These are phyloP conservation scores for Manihot esculenta DNA, from an alignment of 441 rosid genomes.

Conservation along the genomic window DNA sequence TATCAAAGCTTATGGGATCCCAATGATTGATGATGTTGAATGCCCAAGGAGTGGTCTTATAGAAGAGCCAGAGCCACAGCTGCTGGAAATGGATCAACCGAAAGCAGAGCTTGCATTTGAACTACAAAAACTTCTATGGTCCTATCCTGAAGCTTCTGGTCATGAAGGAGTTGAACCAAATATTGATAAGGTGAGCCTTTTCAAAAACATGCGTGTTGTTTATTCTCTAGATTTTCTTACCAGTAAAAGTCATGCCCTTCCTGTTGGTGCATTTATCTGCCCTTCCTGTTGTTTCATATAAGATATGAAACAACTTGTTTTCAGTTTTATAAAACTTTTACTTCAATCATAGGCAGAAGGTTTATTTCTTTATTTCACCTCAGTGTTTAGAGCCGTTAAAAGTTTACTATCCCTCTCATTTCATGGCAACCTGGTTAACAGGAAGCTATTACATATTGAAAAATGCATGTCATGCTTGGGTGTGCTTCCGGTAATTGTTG, in stretches of 20 bases:
- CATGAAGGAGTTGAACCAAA: constrained; percentile 15
- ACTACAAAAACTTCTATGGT: constrained; percentile 66
- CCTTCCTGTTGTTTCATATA: not conserved
- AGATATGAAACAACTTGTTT: not conserved
- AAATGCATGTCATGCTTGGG: not conserved
- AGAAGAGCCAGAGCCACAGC: constrained; percentile 66
- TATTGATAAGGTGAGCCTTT: constrained; percentile 43
- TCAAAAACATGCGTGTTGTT: constrained; percentile 9
- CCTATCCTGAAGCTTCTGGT: constrained; percentile 21
- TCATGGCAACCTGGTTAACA: not conserved
- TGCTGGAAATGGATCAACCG: constrained; percentile 61
- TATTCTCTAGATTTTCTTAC: not conserved
- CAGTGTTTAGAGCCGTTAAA: constrained; percentile 1
- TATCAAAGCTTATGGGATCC: constrained; percentile 24
- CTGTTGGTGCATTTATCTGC: too few species aligned
- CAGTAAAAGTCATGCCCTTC: not conserved
- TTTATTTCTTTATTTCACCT: not conserved
- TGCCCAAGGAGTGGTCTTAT: constrained; percentile 79
- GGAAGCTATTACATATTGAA: not conserved
- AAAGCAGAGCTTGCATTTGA: constrained; percentile 84
- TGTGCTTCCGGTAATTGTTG: constrained; percentile 1
- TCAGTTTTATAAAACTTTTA: not conserved
- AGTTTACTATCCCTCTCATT: not conserved
- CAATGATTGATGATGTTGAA: constrained; percentile 47
- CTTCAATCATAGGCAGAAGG: not conserved